Conservation (phyloP, 495 filamentous ascomycete species). For the Xylaria flabelliformis region DNA sequence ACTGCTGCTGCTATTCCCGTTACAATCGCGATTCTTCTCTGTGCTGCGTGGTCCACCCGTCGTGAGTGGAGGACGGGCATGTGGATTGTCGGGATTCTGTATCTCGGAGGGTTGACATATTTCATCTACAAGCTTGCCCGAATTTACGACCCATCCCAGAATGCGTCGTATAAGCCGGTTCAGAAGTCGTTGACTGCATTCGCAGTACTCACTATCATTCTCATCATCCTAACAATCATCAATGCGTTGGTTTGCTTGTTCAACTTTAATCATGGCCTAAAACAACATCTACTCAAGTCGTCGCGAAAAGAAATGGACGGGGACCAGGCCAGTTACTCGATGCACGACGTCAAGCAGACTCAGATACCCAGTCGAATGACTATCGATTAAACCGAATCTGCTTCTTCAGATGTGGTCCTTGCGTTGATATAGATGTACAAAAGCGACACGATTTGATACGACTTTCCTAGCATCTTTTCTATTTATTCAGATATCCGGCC, state of each 20-base stretch:
- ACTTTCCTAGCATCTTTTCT: constrained; percentile 38
- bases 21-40: constrained; percentile 84
- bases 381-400: constrained; percentile 68
- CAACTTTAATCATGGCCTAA: constrained; percentile 92
- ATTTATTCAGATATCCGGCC: constrained; percentile 39
- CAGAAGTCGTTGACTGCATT: constrained; percentile 86
- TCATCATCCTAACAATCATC: constrained; percentile 88
- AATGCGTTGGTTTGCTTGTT: constrained; percentile 84
- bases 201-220: constrained; percentile 85
- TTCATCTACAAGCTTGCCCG: constrained; percentile 98
- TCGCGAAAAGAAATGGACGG: constrained; percentile 72
- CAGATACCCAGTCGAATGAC: constrained; percentile 80
- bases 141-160: constrained; percentile 72
- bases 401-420: neutral
- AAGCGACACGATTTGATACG: constrained; percentile 41
- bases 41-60: constrained; percentile 83
- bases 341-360: constrained; percentile 61
- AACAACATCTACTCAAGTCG: constrained; percentile 77
- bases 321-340: constrained; percentile 72
- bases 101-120: constrained; percentile 90
- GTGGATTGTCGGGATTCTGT: constrained; percentile 77
- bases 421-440: constrained; percentile 39
- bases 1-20: constrained; percentile 89
- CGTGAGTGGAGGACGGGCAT: constrained; percentile 83
- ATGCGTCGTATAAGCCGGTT: constrained; percentile 69